phyloP scores from a whole-genome alignment of 108 stramenopile genomes.

The Bacterosira constricta region DNA sequence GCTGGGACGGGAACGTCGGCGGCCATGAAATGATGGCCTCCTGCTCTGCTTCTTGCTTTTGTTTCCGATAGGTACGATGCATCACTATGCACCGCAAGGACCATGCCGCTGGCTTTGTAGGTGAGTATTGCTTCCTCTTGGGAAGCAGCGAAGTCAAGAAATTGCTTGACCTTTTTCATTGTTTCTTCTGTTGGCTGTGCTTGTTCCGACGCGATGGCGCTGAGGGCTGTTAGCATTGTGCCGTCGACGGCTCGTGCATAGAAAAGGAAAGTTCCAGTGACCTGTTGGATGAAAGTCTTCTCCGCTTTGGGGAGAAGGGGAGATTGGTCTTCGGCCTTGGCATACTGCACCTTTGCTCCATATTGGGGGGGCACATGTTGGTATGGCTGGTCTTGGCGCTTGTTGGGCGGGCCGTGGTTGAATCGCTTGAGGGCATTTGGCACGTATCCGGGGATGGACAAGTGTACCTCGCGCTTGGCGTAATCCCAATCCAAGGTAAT shows the following conservation, averaged over 20 bases:
- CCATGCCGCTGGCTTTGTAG: neutral
- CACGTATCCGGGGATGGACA: conserved; percentile 24
- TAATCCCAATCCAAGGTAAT: conserved; percentile 53
- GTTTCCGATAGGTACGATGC: neutral
- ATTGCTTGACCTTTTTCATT: neutral
- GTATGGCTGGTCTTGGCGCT: neutral
- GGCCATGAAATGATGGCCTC: neutral
- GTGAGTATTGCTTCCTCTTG: neutral
- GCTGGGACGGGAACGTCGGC: neutral
- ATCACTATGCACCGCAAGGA: neutral
- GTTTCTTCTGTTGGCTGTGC: neutral
- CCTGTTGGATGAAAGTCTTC: neutral
- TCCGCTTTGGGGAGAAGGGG: neutral
- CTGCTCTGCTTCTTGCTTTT: neutral
- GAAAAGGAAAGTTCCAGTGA: neutral
- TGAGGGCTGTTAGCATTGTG: neutral
- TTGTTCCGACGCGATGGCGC: neutral
- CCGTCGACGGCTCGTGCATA: neutral
- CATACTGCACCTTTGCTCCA: neutral
- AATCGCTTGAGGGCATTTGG: neutral
- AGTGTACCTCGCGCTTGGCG: conserved; percentile 15
- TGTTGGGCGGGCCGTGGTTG: neutral
- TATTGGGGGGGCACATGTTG: too few species aligned
- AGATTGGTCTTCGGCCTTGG: neutral
- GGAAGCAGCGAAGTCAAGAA: neutral